Base-by-base conservation (phyloP, 2,329 filamentous ascomycete species). In the Microthyrium microscopicum region DNA sequence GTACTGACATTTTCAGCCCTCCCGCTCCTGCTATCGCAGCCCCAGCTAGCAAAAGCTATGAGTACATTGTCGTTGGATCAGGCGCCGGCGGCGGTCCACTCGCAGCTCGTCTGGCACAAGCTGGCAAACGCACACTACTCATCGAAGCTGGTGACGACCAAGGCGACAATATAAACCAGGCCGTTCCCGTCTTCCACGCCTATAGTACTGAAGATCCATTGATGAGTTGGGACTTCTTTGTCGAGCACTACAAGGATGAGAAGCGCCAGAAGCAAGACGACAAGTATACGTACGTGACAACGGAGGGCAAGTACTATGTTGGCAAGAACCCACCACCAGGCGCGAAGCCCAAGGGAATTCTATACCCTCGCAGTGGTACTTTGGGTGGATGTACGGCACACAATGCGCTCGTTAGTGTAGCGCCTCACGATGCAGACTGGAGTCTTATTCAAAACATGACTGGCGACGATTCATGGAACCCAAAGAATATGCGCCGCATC, bases 161-260 rank as follows among this genome's bases (percentile, higher is more conserved):
- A 39, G 64, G 60, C 15, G 53, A 57, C 34, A 54, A 56, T 24
- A 49, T 43, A 62, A 69, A 40, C 60, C 63, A 31, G 18, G 15
- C 5, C 60, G 72, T 5, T 69, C 72, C 5, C 61, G 66, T 2
- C 60, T 68, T 44, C 61, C 62, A 17, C 60, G 61, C 31, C 56
- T 60, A 31, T 15, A 6, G 15, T 2, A 70, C 66, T 8, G 67
- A 75, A 43, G 65, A 73, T 39, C 56, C 57, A 17, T 57, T 60
- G n/a, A 58, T 72, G 42, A 54, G 60, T 27, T 77, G 72, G 72
- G 66, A 73, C 48, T 76, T 69, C 52, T 77, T 66, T 41, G 67
- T 73, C 13, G 61, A 61, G 29, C 71, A 76, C 48, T 75, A 73
- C 44, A 55, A 59, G 6, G 61, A 74, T 39, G 52, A 67, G 28